These are phyloP conservation scores for Lentithecium fluviatile DNA, from an alignment of 495 filamentous ascomycete genomes.

Conservation along the genomic window DNA sequence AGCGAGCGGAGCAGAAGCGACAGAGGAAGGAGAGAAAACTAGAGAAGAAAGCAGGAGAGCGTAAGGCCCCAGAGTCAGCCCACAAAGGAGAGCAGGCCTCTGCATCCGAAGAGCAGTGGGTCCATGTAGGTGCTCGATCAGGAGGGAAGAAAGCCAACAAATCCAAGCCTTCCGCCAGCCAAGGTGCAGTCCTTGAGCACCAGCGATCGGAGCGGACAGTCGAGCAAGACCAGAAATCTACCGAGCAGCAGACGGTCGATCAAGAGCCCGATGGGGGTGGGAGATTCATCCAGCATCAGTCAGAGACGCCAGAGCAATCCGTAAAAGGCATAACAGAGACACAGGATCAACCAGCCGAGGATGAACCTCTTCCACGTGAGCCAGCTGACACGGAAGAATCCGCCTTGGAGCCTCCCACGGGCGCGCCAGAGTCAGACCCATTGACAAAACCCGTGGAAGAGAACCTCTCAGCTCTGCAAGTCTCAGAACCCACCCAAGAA, in stretches of 20 bases:
- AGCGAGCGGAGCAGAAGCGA: constrained; percentile 1
- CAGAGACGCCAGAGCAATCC: too few species aligned
- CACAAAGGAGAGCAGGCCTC: background rate
- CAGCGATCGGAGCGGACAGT: too few species aligned
- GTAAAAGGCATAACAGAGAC: too few species aligned
- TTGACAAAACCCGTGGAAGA: constrained; percentile 1
- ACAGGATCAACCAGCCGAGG: too few species aligned
- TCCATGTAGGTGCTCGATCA: too few species aligned
- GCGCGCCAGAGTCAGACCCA: background rate
- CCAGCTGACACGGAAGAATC: background rate
- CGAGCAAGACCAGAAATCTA: too few species aligned
- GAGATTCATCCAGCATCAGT: too few species aligned
- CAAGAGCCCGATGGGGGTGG: too few species aligned
- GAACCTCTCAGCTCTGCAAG: constrained; percentile 11
- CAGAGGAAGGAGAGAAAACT: background rate
- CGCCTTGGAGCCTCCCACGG: background rate
- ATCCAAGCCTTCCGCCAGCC: too few species aligned
- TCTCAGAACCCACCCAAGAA: constrained; percentile 9
- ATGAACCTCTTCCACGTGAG: background rate
- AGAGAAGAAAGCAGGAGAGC: background rate
- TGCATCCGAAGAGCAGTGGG: background rate
- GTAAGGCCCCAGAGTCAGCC: background rate
- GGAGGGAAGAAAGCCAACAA: too few species aligned
- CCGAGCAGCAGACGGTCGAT: too few species aligned
- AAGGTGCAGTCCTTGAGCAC: too few species aligned